A percentile compares a stretch with the other conserved stretches of the same genome.
phyloP scores from a whole-genome alignment of 768 basidiomycete species.

The Russula sp. region DNA sequence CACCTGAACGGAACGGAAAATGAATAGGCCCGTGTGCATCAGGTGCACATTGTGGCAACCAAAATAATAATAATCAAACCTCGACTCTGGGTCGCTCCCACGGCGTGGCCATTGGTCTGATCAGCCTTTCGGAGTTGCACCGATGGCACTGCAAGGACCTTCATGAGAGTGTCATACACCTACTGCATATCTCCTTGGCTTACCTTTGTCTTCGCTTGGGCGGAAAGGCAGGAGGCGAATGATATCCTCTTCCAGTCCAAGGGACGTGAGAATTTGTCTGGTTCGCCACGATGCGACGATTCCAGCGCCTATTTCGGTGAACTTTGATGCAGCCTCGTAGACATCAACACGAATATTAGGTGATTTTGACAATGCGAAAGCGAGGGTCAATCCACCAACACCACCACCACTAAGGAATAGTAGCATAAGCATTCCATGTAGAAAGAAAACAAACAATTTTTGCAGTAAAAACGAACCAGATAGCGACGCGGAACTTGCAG shows the following conservation, averaged over 20 bases:
- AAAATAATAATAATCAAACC: conserved; percentile 40
- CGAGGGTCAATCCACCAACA: conserved; percentile 36
- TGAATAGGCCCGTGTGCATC: too few relatives aligned
- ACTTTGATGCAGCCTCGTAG: conserved; percentile 37
- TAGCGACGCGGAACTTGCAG: conserved; percentile 29
- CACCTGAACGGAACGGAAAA: conserved; percentile 29
- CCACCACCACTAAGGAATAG: conserved; percentile 32
- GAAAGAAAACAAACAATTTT: conserved; percentile 20
- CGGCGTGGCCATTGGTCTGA: conserved; percentile 48
- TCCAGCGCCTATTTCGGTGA: conserved; percentile 37
- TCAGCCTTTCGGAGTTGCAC: conserved; percentile 63
- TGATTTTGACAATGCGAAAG: conserved; percentile 34
- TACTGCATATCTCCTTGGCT: background rate
- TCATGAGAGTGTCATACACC: background rate
- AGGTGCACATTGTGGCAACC: background rate
- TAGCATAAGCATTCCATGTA: background rate
- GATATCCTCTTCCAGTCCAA: conserved; percentile 35
- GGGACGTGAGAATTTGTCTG: conserved; percentile 33
- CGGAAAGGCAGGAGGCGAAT: conserved; percentile 30
- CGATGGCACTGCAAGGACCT: conserved; percentile 42
- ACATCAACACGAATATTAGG: conserved; percentile 36
- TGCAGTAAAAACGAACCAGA: conserved; percentile 45
- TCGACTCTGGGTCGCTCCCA: conserved; percentile 54
- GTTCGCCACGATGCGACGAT: conserved; percentile 41
- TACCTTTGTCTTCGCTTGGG: conserved; percentile 30